A percentile compares a stretch with the other conserved stretches of the same genome.
These are phyloP conservation scores for Pisolithus microcarpus DNA, from an alignment of 768 basidiomycete species.

Conservation along the genomic window DNA sequence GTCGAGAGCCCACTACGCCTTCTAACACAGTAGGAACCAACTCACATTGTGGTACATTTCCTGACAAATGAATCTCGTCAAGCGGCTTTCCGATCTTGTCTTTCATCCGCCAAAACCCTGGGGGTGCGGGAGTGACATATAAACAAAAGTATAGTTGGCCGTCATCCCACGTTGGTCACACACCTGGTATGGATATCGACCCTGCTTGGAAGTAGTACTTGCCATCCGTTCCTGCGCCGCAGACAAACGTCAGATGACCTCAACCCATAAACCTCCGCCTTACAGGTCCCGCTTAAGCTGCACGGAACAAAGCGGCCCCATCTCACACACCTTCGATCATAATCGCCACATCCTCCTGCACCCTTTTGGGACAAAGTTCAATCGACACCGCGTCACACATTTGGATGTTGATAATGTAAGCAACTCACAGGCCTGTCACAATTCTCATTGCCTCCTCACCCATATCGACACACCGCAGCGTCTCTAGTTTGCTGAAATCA, in stretches of 20 bases:
- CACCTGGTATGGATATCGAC: conserved; percentile 58
- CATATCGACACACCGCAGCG: conserved; percentile 16
- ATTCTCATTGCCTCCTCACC: conserved; percentile 53
- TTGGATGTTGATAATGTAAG: neutral
- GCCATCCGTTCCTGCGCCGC: conserved; percentile 49
- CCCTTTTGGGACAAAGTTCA: conserved; percentile 22
- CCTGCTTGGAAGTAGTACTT: conserved; percentile 72
- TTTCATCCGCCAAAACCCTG: conserved; percentile 69
- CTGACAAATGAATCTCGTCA: conserved; percentile 64
- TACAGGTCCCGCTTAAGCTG: neutral
- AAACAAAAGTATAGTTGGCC: neutral
- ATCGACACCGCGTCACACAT: conserved; percentile 2
- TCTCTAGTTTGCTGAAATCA: conserved; percentile 34
- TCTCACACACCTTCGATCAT: conserved; percentile 48
- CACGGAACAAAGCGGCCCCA: conserved; percentile 2
- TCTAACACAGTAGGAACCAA: neutral
- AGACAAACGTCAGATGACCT: conserved; percentile 8
- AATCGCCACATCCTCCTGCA: conserved; percentile 52
- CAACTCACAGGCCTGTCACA: conserved; percentile 52
- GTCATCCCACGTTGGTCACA: conserved; percentile 11
- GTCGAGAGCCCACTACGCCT: neutral
- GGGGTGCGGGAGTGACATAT: conserved; percentile 6
- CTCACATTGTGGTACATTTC: conserved; percentile 70
- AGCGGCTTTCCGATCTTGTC: conserved; percentile 71
- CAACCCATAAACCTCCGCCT: conserved; percentile 2